Evolutionary conservation across 257 asterid species (phyloP).

Genomic region (Echites panduratus): DNA sequence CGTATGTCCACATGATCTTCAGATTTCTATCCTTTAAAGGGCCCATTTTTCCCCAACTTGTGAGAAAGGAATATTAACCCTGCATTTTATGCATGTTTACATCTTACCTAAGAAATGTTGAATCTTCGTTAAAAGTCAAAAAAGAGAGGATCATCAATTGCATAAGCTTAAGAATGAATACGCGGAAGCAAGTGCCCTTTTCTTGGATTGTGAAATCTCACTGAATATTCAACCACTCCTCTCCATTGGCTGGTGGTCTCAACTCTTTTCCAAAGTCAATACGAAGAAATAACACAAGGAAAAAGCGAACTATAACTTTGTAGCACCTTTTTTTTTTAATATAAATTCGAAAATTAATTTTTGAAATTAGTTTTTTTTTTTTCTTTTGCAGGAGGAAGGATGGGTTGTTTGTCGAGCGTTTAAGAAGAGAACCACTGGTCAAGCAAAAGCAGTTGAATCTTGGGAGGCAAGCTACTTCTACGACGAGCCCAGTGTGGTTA

Average conservation of each 20-base stretch:
- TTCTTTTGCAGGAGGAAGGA: slow-evolving; percentile 54
- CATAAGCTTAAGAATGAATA: slow-evolving; percentile 1
- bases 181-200: slow-evolving; percentile 3
- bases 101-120: not conserved
- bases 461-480: slow-evolving; percentile 50
- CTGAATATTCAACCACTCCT: not conserved
- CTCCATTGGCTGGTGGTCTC: slow-evolving; percentile 11
- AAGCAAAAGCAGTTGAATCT: slow-evolving; percentile 33
- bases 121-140: slow-evolving; percentile 7
- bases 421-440: slow-evolving; percentile 48
- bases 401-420: slow-evolving; percentile 79
- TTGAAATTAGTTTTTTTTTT: too few relatives aligned
- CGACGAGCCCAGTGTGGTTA: slow-evolving; percentile 26
- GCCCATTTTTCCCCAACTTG: slow-evolving; percentile 9
- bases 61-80: slow-evolving; percentile 6
- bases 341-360: too few relatives aligned
- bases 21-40: not conserved
- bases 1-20: not conserved
- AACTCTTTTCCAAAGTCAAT: not conserved
- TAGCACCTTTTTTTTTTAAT: too few relatives aligned
- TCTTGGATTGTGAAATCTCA: slow-evolving; percentile 4
- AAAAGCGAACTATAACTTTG: not conserved
- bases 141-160: not conserved
- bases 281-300: not conserved
- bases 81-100: slow-evolving; percentile 11